A percentile compares a stretch with the other conserved stretches of the same genome.
Evolutionary conservation across 345 rosid species (phyloP).

Genomic region (Eucalyptus marginata): DNA sequence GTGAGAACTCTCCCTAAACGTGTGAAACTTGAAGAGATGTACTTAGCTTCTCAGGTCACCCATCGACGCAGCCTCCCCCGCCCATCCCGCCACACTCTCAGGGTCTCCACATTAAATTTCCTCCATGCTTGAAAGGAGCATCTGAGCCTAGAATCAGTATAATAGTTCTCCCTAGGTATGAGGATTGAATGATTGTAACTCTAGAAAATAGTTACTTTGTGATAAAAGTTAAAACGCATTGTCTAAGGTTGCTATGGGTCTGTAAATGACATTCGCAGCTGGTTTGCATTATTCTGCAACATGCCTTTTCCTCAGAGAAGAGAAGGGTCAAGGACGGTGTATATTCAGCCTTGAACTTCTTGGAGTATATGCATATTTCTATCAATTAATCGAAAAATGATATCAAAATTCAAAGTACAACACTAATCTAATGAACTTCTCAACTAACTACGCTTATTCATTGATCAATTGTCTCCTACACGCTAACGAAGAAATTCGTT

Average conservation of each 20-base stretch:
- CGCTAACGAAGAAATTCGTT: rapidly evolving
- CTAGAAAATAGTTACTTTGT: background rate
- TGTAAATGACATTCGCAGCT: background rate
- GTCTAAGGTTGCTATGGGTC: background rate
- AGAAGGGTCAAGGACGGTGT: background rate
- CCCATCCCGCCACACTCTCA: rapidly evolving
- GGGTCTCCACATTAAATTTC: background rate
- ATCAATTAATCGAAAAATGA: too few relatives aligned
- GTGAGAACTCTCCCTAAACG: rapidly evolving
- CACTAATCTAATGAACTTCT: too few relatives aligned
- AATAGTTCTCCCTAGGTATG: background rate
- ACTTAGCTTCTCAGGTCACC: too few relatives aligned
- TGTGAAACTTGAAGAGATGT: rapidly evolving
- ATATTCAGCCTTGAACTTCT: background rate
- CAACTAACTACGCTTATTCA: rapidly evolving
- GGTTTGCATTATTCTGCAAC: background rate
- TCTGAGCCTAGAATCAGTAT: background rate
- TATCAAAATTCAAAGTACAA: background rate
- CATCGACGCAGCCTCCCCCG: rapidly evolving
- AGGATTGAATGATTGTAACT: background rate
- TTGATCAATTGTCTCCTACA: too few relatives aligned
- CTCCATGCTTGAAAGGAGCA: background rate
- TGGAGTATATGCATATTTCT: background rate
- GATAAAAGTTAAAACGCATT: background rate
- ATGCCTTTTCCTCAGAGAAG: background rate